Base-by-base conservation (phyloP, 805 yeast species). In the Cyberlindnera lachancei region DNA sequence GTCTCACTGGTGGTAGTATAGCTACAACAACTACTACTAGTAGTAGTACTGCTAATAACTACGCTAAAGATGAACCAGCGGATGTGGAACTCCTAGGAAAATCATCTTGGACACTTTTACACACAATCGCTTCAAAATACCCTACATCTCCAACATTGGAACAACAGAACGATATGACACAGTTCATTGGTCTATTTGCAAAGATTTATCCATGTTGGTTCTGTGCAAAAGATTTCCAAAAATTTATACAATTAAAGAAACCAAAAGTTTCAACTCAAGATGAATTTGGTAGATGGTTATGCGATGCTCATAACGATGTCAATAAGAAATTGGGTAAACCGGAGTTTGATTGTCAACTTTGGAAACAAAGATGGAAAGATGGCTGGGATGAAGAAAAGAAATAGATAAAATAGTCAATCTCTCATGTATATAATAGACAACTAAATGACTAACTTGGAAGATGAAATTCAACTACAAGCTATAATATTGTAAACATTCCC, bases 271-370 rank as follows among this genome's bases (percentile, higher is more conserved):
- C 59, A 14, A 69, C 73, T 5, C 85, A 83, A 44, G 95, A 86
- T 33, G 80, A 74, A 34, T 74, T 92, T 47, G 94, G 96, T 1
- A 64, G 58, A 45, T 92, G 98, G 98, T 61, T 92, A 34, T 92
- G 97, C 59, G 82, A 77, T 40, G 97, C 97, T 3, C 98, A 92
- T 59, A 92, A 92, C 51, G 83, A 73, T 23, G 97, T 92, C n/a
- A 92, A 92, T 56, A 64, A 55, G 14, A 88, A 87, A 55, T 54
- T 90, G 18, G 94, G 95, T 1, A 92, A 92, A 58, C 85, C 84
- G 6, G 64, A 63, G 35, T 92, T 92, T 52, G 87, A 90, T 53
- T 90, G 97, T 49, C 65, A 76, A 36, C 67, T 83, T 42, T 92
- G 98, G 98, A 79, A 79, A 53, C 75, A 82, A 48, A 75, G 98